phyloP scores from a whole-genome alignment of 257 asterid species.

The Capsicum baccatum region DNA sequence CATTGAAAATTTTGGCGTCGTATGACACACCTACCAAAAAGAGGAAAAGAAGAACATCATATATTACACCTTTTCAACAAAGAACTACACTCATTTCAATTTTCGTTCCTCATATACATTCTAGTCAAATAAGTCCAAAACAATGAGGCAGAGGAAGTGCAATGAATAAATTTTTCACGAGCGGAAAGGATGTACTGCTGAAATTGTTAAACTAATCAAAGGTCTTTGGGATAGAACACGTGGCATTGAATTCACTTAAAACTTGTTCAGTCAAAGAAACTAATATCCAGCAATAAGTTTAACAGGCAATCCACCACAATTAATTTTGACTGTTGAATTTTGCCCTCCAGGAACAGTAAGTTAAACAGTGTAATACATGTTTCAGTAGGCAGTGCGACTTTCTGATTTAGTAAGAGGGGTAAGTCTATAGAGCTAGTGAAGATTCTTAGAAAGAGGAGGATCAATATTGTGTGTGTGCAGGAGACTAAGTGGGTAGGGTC shows the following conservation, averaged over 20 bases:
- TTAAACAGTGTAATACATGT: background rate
- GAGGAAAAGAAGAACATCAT: background rate
- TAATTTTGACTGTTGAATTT: background rate
- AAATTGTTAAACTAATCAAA: background rate
- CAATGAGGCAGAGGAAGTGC: constrained; percentile 13
- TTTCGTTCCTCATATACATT: background rate
- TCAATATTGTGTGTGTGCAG: too few relatives aligned
- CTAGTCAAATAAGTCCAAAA: background rate
- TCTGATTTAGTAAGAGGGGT: background rate
- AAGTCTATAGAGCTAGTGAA: too few relatives aligned
- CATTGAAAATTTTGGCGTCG: background rate
- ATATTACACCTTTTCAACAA: background rate
- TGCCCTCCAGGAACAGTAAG: background rate
- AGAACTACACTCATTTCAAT: background rate
- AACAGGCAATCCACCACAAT: constrained; percentile 2
- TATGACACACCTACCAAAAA: background rate
- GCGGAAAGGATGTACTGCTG: background rate
- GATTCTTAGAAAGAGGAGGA: too few relatives aligned
- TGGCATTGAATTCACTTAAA: constrained; percentile 4
- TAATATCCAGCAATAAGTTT: background rate
- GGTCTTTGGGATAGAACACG: background rate
- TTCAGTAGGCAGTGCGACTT: constrained; percentile 9
- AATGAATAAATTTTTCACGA: background rate
- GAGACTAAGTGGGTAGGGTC: too few relatives aligned
- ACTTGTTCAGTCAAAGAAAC: background rate